Evolutionary conservation across 73 alveolate genomes (phyloP), one percentile per base, ranked within the genome.

Genomic region (Paramecium tetraurelia): DNA sequence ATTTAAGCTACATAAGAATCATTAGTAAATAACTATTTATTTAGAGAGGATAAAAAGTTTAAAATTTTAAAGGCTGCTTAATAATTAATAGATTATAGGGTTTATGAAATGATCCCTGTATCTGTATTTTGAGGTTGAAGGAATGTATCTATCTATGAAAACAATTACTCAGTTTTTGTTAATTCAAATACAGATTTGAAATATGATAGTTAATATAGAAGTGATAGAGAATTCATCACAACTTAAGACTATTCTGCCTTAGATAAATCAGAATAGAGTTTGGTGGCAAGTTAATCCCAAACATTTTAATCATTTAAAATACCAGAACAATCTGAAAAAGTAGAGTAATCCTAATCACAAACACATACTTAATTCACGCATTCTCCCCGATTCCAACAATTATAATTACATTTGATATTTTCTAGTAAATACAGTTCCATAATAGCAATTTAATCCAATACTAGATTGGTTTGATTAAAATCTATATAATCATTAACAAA

Each of bases 341-440:
- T 33, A n/a, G 41, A 68, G 27, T 68, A 68, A 4, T 29, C 41
- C 14, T 29, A 29, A 68, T 68, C 85, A 24, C 85, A 68, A 3
- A 68, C 85, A 68, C 85, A 68, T 7, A 68, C 85, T 33, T 35
- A 0, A 68, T 68, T 68, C 0, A 68, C 48, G n/a, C 85, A 68
- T 33, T 24, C 85, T 33, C 85, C 85, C 27, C 85, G 22, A 35
- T 68, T 68, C 85, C 85, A 68, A 68, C 85, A 68, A 68, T 68
- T 68, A 68, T 68, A 68, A 68, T 33, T 68, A 24, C 85, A 68
- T 33, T 33, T 68, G 2, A 31, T 33, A 31, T n/a, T 68, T 33
- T 68, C 48, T 0, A 68, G 27, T 22, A 68, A 68, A 68, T 22
- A 35, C 0, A 68, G 27, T 68, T 68, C 85, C 48, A 68, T 53